Conservation (phyloP, 148 eudicot genomes). For the Dianthus caryophyllus region DNA sequence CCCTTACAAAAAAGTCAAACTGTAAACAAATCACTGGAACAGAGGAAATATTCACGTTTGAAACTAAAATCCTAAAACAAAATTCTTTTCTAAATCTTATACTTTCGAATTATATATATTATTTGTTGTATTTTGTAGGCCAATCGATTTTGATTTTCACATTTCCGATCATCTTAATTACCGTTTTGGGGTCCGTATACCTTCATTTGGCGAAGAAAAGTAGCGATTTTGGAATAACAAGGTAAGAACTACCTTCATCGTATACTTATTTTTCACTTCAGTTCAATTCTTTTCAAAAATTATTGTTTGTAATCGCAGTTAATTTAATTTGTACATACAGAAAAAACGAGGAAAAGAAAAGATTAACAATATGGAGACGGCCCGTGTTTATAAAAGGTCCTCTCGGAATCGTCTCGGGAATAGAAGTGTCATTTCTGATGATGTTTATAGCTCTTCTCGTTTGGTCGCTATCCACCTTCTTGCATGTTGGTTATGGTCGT, state of each 20-base stretch:
- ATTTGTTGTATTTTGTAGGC: constrained; percentile 31
- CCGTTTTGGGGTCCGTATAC: constrained; percentile 52
- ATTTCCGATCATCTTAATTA: constrained; percentile 63
- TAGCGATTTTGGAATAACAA: constrained; percentile 1
- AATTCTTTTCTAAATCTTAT: too few relatives aligned
- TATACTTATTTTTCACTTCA: not conserved
- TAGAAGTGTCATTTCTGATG: constrained; percentile 52
- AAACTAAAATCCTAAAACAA: too few relatives aligned
- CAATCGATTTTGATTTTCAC: constrained; percentile 55
- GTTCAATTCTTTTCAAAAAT: too few relatives aligned
- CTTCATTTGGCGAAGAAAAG: constrained; percentile 48
- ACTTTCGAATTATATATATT: not conserved
- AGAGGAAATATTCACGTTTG: too few relatives aligned
- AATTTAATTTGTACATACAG: constrained; percentile 5
- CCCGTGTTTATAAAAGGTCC: constrained; percentile 62
- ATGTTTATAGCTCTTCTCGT: constrained; percentile 72
- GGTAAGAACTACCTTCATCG: constrained; percentile 25
- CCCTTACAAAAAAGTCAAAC: too few relatives aligned
- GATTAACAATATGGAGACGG: constrained; percentile 37
- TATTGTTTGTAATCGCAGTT: too few relatives aligned
- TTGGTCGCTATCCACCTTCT: constrained; percentile 52
- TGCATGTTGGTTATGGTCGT: constrained; percentile 39
- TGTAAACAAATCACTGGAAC: too few relatives aligned
- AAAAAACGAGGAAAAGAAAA: constrained; percentile 18
- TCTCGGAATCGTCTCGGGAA: constrained; percentile 62